phyloP scores from a whole-genome alignment of 169 alveolate genomes.

The Plasmodium vinckei region DNA sequence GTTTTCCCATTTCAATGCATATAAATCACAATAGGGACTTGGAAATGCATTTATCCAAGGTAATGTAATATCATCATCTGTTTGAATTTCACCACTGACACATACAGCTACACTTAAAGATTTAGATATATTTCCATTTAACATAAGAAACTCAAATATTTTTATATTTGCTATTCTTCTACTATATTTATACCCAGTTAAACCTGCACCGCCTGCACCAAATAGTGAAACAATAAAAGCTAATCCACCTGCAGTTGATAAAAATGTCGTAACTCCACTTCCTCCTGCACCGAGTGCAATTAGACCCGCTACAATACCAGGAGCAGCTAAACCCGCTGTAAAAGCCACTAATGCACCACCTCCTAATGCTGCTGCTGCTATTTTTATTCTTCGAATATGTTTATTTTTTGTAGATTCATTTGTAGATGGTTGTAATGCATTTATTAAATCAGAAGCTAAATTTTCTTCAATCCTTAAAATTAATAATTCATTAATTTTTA shows the following conservation, averaged over 20 bases:
- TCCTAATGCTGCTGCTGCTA: conserved; percentile 90
- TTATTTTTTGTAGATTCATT: conserved; percentile 78
- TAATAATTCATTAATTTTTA: conserved; percentile 81
- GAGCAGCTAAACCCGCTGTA: conserved; percentile 92
- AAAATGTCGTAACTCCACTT: conserved; percentile 84
- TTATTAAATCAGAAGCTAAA: conserved; percentile 83
- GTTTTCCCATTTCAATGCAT: conserved; percentile 85
- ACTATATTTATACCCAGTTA: conserved; percentile 87
- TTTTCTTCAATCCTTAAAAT: conserved; percentile 81
- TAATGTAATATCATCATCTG: conserved; percentile 79
- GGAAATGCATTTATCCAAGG: conserved; percentile 87
- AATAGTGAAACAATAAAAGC: conserved; percentile 85
- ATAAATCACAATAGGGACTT: conserved; percentile 82
- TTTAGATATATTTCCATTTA: conserved; percentile 82
- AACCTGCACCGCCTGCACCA: conserved; percentile 90
- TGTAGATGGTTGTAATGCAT: conserved; percentile 79
- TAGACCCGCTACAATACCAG: conserved; percentile 90
- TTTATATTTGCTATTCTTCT: conserved; percentile 83
- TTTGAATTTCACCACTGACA: conserved; percentile 83
- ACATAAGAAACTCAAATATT: conserved; percentile 84
- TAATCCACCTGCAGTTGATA: conserved; percentile 88
- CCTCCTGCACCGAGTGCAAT: conserved; percentile 86
- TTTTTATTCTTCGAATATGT: conserved; percentile 80
- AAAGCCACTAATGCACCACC: conserved; percentile 90
- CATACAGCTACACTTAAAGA: conserved; percentile 86